Evolutionary conservation across 768 basidiomycete species (phyloP).

Genomic region (Leccinum boreale): DNA sequence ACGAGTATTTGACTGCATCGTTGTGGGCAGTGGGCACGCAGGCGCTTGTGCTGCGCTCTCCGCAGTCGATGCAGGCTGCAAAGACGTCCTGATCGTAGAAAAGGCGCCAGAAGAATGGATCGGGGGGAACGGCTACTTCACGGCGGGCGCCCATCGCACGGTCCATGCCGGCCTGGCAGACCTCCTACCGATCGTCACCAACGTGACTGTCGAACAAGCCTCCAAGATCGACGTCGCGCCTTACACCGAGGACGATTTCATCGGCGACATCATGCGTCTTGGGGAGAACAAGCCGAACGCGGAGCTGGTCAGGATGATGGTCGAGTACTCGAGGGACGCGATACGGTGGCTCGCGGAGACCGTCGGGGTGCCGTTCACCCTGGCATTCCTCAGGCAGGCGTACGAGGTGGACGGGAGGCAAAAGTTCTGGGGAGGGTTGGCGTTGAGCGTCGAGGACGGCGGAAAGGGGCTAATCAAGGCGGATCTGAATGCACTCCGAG

Average conservation of each 20-base stretch:
- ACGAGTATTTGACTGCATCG: constrained; percentile 48
- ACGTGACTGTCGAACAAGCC: constrained; percentile 42
- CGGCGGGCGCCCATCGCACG: constrained; percentile 65
- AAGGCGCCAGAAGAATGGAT: constrained; percentile 62
- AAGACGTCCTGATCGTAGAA: constrained; percentile 60
- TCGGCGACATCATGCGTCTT: constrained; percentile 59
- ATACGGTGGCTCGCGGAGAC: constrained; percentile 53
- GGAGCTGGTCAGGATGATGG: constrained; percentile 48
- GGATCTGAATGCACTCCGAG: constrained; percentile 46
- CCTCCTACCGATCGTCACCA: constrained; percentile 52
- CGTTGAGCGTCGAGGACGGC: constrained; percentile 57
- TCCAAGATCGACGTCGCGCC: constrained; percentile 53
- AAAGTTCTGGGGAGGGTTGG: constrained; percentile 72
- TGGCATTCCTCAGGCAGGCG: constrained; percentile 66
- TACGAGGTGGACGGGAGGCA: constrained; percentile 60
- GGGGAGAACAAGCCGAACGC: constrained; percentile 48
- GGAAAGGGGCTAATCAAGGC: constrained; percentile 66
- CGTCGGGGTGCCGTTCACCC: constrained; percentile 50
- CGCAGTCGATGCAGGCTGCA: constrained; percentile 57
- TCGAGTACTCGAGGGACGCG: constrained; percentile 52
- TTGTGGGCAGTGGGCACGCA: constrained; percentile 66
- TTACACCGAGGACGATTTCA: constrained; percentile 54
- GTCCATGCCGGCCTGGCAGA: constrained; percentile 60
- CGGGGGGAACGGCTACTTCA: constrained; percentile 73
- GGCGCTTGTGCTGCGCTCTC: constrained; percentile 64